A percentile compares a stretch with the other conserved stretches of the same genome.
phyloP scores from a whole-genome alignment of 192 early-diverging fungal genomes.

The Gamsiella multidivaricata region DNA sequence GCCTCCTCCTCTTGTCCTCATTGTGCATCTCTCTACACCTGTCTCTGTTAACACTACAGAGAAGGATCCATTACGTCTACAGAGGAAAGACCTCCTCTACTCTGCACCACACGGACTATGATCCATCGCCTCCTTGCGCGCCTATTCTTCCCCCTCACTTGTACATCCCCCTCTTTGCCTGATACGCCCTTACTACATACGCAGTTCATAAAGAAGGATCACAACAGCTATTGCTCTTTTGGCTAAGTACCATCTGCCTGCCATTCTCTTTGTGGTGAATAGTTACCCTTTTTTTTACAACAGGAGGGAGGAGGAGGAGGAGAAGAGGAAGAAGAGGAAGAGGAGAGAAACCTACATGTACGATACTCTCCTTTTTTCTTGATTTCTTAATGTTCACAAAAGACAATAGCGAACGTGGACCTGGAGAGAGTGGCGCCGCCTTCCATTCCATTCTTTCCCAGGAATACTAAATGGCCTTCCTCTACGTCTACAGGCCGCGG shows the following conservation, averaged over 20 bases:
- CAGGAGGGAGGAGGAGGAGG: conserved; percentile 7
- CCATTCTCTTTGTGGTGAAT: neutral
- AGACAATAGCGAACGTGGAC: neutral
- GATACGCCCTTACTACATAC: conserved; percentile 14
- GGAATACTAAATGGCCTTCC: conserved; percentile 3
- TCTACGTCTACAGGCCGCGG: neutral
- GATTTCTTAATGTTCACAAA: neutral
- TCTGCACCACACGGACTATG: neutral
- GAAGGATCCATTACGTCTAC: neutral
- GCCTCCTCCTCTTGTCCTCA: conserved; percentile 9
- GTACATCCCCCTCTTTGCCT: neutral
- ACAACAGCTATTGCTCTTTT: conserved; percentile 3
- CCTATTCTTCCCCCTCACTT: conserved; percentile 37
- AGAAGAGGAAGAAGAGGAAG: no score
- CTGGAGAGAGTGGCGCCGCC: neutral
- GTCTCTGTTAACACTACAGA: neutral
- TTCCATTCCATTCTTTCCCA: conserved; percentile 45
- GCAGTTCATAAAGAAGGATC: neutral
- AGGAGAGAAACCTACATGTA: conserved; percentile 13
- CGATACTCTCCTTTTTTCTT: conserved; percentile 4
- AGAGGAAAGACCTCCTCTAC: conserved; percentile 35
- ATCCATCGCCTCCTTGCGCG: conserved; percentile 16
- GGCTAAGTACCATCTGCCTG: neutral
- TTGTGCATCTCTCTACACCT: neutral
- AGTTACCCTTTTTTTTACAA: neutral